Evolutionary conservation across 129 eudicot species (phyloP), one percentile per base, ranked within the genome.

Genomic region (Oenanthe sinensis): DNA sequence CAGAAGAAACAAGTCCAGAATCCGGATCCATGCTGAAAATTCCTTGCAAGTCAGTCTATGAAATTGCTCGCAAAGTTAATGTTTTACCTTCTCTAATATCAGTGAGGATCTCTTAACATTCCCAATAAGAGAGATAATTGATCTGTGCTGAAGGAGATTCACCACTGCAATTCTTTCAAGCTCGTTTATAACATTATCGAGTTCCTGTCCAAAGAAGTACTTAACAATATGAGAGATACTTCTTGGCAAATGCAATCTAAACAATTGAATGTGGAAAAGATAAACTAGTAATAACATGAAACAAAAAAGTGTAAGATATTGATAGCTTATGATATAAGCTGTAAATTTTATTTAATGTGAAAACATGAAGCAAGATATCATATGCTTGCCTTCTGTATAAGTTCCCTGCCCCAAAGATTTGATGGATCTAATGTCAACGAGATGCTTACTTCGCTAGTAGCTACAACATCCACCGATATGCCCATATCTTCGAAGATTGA

Each of bases 361-460:
- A 9, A 42, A 20, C 75, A 71, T 45, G 30, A 48, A 76, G 75
- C 65, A 45, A 0, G 81, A 63, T n/a, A 71, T 69, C 83, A 6
- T 81, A 85, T 78, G 74, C 90, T 86, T 86, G 86, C 92, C 92
- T 88, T 88, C 84, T 88, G 86, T 72, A 86, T 84, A 28, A 88
- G 75, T 78, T 88, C 89, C 80, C 92, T 80, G 81, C 82, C 82
- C 92, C 90, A 88, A 36, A 88, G 86, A 85, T 88, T 88, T 26
- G 88, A 86, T 28, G 92, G 88, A 68, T 88, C 92, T 74, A 88
- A 74, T 65, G 92, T 88, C 81, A 88, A 80, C 60, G 90, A 95
- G 70, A 95, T 90, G 77, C 97, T 92, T 71, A 95, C 98, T 86
- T 95, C 98, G 82, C 97, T 95, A 48, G 98, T 95, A 76, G 98